Conservation (phyloP, 169 alveolate genomes). For the Perkinsus olseni region DNA sequence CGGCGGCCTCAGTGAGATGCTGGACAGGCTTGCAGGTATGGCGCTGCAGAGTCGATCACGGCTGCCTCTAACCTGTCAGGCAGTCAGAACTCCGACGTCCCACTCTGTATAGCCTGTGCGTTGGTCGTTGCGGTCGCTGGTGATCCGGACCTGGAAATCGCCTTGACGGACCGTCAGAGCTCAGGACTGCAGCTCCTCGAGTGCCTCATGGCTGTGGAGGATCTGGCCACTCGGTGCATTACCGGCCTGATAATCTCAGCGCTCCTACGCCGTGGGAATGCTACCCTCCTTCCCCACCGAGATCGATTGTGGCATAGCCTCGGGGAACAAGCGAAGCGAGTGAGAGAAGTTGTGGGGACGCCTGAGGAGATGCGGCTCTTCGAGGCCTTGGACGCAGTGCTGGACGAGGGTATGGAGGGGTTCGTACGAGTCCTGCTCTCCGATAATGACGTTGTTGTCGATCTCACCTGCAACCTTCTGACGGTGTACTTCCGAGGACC, state of each 20-base stretch:
- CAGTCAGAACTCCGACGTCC: too few species aligned
- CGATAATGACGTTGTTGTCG: neutral
- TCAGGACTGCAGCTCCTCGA: neutral
- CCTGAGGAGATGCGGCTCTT: neutral
- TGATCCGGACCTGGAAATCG: neutral
- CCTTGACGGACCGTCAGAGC: neutral
- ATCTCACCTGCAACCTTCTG: neutral
- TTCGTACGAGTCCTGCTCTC: neutral
- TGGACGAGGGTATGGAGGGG: neutral
- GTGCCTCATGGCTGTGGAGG: neutral
- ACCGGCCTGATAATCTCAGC: neutral
- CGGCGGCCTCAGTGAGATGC: too few species aligned
- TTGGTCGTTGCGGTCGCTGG: neutral
- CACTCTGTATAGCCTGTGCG: neutral
- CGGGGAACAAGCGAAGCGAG: neutral
- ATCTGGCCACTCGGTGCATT: neutral
- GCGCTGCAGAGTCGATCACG: too few species aligned
- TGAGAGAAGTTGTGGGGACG: neutral
- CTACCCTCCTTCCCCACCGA: neutral
- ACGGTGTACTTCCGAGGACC: neutral
- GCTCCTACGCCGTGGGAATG: neutral
- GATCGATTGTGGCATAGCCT: neutral
- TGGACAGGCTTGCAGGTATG: too few species aligned
- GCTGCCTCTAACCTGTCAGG: too few species aligned
- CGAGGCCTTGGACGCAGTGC: neutral